A percentile compares a stretch with the other conserved stretches of the same genome.
Conservation (phyloP, 2,329 filamentous ascomycete genomes). For the Gnomoniopsis sp. region DNA sequence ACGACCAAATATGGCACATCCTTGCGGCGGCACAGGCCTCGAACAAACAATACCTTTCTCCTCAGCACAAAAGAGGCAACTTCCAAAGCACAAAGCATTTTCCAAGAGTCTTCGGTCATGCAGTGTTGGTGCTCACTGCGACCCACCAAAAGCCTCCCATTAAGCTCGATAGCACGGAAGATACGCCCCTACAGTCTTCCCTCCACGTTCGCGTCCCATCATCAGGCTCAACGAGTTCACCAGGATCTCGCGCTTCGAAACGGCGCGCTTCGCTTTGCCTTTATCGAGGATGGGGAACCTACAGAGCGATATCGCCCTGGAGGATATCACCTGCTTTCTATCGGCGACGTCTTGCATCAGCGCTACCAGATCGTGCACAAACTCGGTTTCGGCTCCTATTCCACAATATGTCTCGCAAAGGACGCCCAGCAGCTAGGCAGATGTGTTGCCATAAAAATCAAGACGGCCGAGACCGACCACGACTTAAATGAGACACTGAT, state of each 20-base stretch:
- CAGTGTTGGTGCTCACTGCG: neutral
- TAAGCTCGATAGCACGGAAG: neutral
- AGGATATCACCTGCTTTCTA: neutral
- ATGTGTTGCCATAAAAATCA: conserved; percentile 3
- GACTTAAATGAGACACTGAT: neutral
- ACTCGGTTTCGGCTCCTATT: conserved; percentile 10
- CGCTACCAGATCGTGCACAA: conserved; percentile 6
- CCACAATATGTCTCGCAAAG: conserved; percentile 1
- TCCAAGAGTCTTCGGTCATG: neutral
- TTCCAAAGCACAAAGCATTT: neutral
- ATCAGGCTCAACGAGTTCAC: neutral
- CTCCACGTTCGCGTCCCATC: neutral
- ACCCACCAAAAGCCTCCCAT: neutral
- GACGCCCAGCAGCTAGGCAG: neutral
- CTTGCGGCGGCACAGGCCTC: no score
- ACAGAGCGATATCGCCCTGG: neutral
- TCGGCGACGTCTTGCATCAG: neutral
- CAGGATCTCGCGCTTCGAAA: neutral
- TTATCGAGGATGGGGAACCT: conserved; percentile 2
- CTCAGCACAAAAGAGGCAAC: neutral
- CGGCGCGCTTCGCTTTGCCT: neutral
- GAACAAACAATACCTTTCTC: neutral
- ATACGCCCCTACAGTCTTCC: neutral
- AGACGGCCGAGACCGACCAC: neutral
- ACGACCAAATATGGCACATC: no score